phyloP scores from a whole-genome alignment of 345 rosid genomes.

The Raphanus raphanistrum region DNA sequence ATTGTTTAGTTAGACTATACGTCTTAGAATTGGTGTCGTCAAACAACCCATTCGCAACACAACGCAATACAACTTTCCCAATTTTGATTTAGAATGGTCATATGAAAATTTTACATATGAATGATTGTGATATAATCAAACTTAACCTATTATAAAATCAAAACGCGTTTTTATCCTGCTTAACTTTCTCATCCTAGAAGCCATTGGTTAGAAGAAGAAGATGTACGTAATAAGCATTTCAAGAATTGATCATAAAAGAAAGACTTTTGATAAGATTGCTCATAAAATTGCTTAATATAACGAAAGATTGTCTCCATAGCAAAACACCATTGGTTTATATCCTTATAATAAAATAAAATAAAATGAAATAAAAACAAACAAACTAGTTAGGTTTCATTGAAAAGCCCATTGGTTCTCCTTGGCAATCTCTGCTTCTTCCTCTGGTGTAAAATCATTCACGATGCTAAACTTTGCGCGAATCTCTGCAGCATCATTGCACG shows the following conservation, averaged over 20 bases:
- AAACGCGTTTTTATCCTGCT: neutral
- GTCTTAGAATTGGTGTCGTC: too few relatives aligned
- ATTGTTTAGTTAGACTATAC: neutral
- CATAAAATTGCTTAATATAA: neutral
- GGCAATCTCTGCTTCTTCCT: constrained; percentile 59
- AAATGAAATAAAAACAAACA: neutral
- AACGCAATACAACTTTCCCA: neutral
- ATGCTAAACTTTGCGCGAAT: constrained; percentile 52
- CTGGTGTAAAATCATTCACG: constrained; percentile 56
- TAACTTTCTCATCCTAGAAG: neutral
- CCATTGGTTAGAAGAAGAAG: neutral
- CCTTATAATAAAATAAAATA: neutral
- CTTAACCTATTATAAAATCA: neutral
- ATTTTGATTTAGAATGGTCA: neutral
- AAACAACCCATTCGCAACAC: too few relatives aligned
- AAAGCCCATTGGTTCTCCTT: constrained; percentile 65
- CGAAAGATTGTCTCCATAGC: neutral
- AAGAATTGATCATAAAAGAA: neutral
- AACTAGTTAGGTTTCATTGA: constrained; percentile 31
- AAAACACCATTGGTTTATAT: neutral
- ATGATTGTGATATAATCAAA: too few relatives aligned
- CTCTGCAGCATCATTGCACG: constrained; percentile 47
- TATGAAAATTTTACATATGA: neutral
- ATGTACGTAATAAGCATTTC: neutral
- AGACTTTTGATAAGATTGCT: neutral